phyloP scores from a whole-genome alignment of 202 grass and related monocot species.

The Dendrocalamus latiflorus region DNA sequence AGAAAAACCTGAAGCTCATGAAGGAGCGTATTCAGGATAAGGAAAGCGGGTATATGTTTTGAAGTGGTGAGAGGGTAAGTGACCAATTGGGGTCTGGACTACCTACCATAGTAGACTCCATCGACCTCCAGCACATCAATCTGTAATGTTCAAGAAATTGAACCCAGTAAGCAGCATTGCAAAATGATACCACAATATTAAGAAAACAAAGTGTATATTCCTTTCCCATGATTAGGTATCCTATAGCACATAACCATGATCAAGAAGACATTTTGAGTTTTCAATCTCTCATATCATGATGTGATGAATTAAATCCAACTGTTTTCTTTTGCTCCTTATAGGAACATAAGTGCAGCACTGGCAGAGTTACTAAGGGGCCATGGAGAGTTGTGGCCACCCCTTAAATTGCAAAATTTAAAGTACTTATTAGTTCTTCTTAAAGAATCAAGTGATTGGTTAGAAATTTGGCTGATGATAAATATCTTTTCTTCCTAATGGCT shows the following conservation, averaged over 20 bases:
- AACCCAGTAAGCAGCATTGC: neutral
- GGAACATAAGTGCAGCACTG: neutral
- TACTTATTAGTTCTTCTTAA: no score
- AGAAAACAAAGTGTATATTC: neutral
- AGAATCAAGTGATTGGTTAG: no score
- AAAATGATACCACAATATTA: neutral
- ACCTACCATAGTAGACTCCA: slow-evolving; percentile 75
- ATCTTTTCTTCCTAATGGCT: no score
- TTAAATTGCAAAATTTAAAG: no score
- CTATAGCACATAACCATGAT: neutral
- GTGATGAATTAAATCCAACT: neutral
- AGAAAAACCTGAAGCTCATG: slow-evolving; percentile 71
- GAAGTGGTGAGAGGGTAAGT: neutral
- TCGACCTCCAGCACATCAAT: slow-evolving; percentile 95
- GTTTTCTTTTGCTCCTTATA: neutral
- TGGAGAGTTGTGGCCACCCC: no score
- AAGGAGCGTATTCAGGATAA: neutral
- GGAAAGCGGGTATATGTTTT: neutral
- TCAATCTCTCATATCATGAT: neutral
- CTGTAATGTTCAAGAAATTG: slow-evolving; percentile 35
- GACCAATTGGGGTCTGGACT: neutral
- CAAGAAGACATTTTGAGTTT: neutral
- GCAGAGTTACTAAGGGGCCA: no score
- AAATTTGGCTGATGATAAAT: no score
- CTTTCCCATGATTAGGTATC: neutral